Base-by-base conservation (phyloP, 75 land plant species). In the Picea sitchensis region DNA sequence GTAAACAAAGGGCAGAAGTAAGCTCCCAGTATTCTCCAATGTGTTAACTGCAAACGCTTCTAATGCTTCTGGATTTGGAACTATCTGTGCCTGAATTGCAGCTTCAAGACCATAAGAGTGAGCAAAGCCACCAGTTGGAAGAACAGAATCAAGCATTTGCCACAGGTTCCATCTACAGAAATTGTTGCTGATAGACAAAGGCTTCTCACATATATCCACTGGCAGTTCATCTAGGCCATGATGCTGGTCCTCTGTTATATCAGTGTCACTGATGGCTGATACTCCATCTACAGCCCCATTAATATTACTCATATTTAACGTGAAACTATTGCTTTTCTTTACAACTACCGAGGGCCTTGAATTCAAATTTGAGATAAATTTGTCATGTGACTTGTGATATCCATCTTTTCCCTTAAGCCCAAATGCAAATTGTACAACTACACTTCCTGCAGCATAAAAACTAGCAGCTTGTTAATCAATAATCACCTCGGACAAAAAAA, bases 91-190 rank as follows among this genome's bases (percentile, higher is more conserved):
- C 76, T 96, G 98, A 21, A 84, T 59, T 44, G 98, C 92, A 13
- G 98, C 93, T 72, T 96, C 98, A 12, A 96, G 88, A 26, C 99
- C 99, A 79, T 82, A 87, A 9, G 95, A 96, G 80, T 96, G 98
- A 31, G 99, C 99, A 83, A 95, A 96, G 0, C 99, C 98, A 31
- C 98, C 98, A 5, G 98, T 96, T 3, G 98, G 96, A 77, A 96
- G 92, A 38, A 95, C 75, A 14, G 99, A 96, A 77, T 96, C 99
- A 3, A 96, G 72, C 54, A 96, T 76, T 76, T 96, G 99, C 99
- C 99, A 95, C 56, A 89, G 84, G 47, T 78, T 91, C 96, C 96
- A 96, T 51, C 56, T 51, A 51, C 12, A 51, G 56, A 1, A 51
- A 51, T 1, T 51, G 56, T 51, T 11, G 56, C 11, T 51, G 56